These are phyloP conservation scores for Arthrobotrys entomopaga DNA, from an alignment of 2,329 filamentous ascomycete genomes.

Conservation along the genomic window DNA sequence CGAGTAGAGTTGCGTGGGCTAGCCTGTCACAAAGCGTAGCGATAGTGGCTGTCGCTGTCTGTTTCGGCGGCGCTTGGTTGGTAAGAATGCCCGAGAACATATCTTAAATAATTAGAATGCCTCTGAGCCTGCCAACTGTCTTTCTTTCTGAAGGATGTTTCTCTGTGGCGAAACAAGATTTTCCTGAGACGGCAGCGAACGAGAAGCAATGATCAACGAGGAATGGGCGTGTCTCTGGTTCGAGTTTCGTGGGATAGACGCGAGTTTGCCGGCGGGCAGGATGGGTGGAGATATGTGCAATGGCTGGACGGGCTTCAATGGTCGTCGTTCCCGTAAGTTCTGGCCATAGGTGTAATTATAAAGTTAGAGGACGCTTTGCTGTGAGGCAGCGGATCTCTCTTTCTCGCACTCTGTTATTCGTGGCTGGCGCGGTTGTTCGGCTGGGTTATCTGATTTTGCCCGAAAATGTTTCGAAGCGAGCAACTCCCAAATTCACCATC, in stretches of 20 bases:
- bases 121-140: slow-evolving; percentile 11
- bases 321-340: neutral
- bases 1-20: slow-evolving; percentile 86
- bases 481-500: neutral
- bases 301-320: slow-evolving; percentile 1
- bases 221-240: too few relatives aligned
- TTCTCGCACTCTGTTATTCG: neutral
- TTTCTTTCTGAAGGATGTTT: neutral
- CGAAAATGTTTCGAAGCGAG: slow-evolving; percentile 6
- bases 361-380: neutral
- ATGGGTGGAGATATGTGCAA: neutral
- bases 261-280: neutral
- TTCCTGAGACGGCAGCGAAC: too few relatives aligned
- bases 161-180: too few relatives aligned
- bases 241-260: too few relatives aligned
- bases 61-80: slow-evolving; percentile 85
- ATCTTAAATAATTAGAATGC: slow-evolving; percentile 57
- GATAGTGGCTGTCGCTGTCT: slow-evolving; percentile 95
- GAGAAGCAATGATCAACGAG: too few relatives aligned
- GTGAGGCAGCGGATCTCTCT: neutral
- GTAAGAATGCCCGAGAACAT: slow-evolving; percentile 67
- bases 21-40: slow-evolving; percentile 86
- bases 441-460: slow-evolving; percentile 18
- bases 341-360: slow-evolving; percentile 21
- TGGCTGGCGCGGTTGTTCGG: slow-evolving; percentile 28